Conservation (phyloP, 2,329 filamentous ascomycete species). For the Camillea tinctor region DNA sequence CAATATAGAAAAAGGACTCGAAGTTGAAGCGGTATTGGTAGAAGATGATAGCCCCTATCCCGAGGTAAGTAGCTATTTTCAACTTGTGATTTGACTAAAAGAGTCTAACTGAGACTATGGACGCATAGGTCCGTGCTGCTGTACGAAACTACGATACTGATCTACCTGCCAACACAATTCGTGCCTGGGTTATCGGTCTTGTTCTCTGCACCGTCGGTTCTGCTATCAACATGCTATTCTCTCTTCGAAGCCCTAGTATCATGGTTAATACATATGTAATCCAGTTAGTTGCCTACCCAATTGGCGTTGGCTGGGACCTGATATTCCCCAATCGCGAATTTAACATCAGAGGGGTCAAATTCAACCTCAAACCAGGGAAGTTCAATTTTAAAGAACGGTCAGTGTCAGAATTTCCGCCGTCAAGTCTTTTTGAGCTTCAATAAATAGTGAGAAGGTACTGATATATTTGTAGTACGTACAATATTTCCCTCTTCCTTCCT, state of each 20-base stretch:
- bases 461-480: not conserved
- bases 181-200: slow-evolving; percentile 58
- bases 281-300: slow-evolving; percentile 54
- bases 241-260: slow-evolving; percentile 49
- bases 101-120: slow-evolving; percentile 5
- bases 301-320: slow-evolving; percentile 35
- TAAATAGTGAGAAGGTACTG: not conserved
- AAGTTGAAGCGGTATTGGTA: slow-evolving; percentile 45
- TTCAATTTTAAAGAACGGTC: slow-evolving; percentile 38
- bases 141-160: slow-evolving; percentile 49
- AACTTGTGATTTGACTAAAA: too few species aligned
- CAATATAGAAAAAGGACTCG: slow-evolving; percentile 44
- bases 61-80: slow-evolving; percentile 32
- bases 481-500: too few species aligned
- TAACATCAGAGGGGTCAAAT: slow-evolving; percentile 34
- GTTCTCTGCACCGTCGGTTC: slow-evolving; percentile 58
- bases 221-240: slow-evolving; percentile 55
- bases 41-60: slow-evolving; percentile 58
- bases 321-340: slow-evolving; percentile 35
- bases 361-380: slow-evolving; percentile 40
- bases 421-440: too few species aligned
- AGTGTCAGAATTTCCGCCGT: not conserved
- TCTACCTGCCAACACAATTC: slow-evolving; percentile 56
- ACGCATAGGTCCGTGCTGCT: slow-evolving; percentile 32
- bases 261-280: slow-evolving; percentile 53